A percentile compares a stretch with the other conserved stretches of the same genome.
These are phyloP conservation scores for Phialophora macrospora DNA, from an alignment of 2,329 filamentous ascomycete species.

Conservation along the genomic window DNA sequence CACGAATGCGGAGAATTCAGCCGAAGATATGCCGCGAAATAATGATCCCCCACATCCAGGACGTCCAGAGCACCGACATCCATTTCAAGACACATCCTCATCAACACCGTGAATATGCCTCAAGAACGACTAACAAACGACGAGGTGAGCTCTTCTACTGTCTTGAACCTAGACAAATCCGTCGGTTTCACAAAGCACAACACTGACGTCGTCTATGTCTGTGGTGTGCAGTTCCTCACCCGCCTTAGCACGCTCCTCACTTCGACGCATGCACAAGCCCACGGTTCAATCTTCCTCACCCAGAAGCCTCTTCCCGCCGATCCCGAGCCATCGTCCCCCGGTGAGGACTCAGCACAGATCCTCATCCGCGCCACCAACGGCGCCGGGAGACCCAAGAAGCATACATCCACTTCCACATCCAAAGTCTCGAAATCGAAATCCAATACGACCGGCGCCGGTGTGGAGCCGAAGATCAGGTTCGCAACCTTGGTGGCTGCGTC, in stretches of 20 bases:
- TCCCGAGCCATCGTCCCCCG: slow-evolving; percentile 52
- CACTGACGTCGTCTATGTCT: background rate
- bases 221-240: slow-evolving; percentile 50
- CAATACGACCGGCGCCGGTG: slow-evolving; percentile 51
- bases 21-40: slow-evolving; percentile 40
- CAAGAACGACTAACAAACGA: background rate
- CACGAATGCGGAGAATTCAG: slow-evolving; percentile 17
- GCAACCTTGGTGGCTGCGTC: slow-evolving; percentile 80
- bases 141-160: background rate
- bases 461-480: slow-evolving; percentile 70
- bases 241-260: slow-evolving; percentile 48
- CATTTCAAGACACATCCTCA: background rate
- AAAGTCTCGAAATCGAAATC: slow-evolving; percentile 45
- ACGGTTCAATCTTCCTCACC: slow-evolving; percentile 51
- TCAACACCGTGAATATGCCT: background rate
- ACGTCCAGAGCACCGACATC: background rate
- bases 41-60: background rate
- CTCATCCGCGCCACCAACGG: slow-evolving; percentile 86
- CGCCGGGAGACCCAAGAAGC: slow-evolving; percentile 56
- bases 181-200: background rate
- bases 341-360: slow-evolving; percentile 57
- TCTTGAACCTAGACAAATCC: background rate
- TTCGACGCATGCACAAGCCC: slow-evolving; percentile 47
- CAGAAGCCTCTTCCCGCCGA: slow-evolving; percentile 57
- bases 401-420: slow-evolving; percentile 16